Evolutionary conservation across 1,139 yeast genomes (phyloP), one percentile per base, ranked within the genome.

Genomic region (Kodamaea ohmeri): DNA sequence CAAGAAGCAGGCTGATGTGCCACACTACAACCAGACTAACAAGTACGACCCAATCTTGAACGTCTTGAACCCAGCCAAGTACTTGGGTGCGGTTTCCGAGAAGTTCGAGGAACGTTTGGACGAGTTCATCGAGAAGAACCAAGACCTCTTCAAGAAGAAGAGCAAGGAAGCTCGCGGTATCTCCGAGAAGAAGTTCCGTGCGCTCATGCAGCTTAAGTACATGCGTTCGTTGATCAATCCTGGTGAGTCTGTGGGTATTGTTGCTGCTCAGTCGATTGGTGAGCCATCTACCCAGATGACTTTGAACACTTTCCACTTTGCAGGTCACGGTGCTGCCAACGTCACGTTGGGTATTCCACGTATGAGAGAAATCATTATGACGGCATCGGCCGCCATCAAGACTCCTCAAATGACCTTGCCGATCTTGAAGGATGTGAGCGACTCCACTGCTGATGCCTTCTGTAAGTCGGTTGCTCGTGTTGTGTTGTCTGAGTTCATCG

Each of bases 221-320:
- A 94, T 92, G 97, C 85, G 95, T 60, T 88, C 97, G 9, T 72
- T 90, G 49, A 81, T 92, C 40, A 79, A 89, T 55, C 97, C 99
- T 8, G 98, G 99, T 60, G 99, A 94, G 65, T 81, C 97, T 35
- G 98, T 94, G 42, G 99, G 99, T 65, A 90, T 94, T 57, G 85
- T 94, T 66, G 98, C 98, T 7, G 86, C 97, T 28, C 97, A 94
- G 67, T 90, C 97, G 40, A 83, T 94, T 60, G 99, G 99, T 68
- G 99, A 94, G 67, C 99, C 99, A 37, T 89, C 97, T 4, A 94
- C 99, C 5, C 99, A 94, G 71, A 94, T 94, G 99, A 94, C 99
- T 15, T 78, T 94, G 58, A 94, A 94, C 65, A 94, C 99, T 39
- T 94, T 94, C 95, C 99, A 94, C 72, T 94, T 94, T 58, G 99